These are phyloP conservation scores for Samsoniella hepiali DNA, from an alignment of 2,329 filamentous ascomycete genomes.

Conservation along the genomic window DNA sequence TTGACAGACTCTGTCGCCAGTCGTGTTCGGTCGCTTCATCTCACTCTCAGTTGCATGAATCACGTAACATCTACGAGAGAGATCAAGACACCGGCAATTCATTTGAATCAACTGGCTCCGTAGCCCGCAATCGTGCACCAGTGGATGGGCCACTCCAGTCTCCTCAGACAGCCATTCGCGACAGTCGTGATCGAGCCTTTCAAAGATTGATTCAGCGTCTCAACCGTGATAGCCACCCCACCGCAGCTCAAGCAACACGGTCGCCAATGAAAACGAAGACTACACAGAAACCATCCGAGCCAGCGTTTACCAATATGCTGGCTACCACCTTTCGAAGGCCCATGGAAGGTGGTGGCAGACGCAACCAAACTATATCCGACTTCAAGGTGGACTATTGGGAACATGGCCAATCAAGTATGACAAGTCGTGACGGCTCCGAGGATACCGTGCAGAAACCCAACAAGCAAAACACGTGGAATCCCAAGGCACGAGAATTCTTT, in stretches of 20 bases:
- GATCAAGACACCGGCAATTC: neutral
- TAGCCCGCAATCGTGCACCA: neutral
- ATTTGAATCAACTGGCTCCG: neutral
- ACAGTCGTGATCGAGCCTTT: constrained; percentile 10
- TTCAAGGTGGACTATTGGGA: constrained; percentile 15
- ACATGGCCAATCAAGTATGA: neutral
- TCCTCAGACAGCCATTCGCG: constrained; percentile 9
- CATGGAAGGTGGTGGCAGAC: neutral
- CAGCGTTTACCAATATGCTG: neutral
- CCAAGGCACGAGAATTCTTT: constrained; percentile 34
- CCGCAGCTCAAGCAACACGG: neutral
- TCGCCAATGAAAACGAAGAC: neutral
- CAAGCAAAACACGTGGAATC: constrained; percentile 28
- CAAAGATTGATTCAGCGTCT: constrained; percentile 9
- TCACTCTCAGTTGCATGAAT: constrained; percentile 1
- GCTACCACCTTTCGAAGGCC: constrained; percentile 4
- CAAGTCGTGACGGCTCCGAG: neutral
- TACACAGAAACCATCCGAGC: neutral
- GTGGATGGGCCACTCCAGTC: neutral
- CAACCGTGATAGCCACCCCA: neutral
- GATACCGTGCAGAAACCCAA: neutral
- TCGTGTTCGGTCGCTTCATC: neutral
- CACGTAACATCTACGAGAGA: neutral
- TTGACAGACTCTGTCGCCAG: constrained; percentile 1
- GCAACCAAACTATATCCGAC: constrained; percentile 15